Base-by-base conservation (phyloP, 805 yeast species). In the Pichia ethanolica region DNA sequence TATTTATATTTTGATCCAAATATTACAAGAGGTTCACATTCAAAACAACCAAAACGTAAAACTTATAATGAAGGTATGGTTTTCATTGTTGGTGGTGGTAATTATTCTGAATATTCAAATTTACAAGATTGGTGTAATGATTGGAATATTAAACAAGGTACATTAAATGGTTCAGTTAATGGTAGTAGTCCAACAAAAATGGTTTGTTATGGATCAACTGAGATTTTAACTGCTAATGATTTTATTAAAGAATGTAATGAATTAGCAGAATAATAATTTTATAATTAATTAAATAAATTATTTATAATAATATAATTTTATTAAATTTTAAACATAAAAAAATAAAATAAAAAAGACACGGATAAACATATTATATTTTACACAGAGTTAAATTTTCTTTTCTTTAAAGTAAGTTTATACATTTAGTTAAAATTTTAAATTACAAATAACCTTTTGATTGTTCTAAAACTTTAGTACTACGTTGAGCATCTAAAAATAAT, bases 31-130 rank as follows among this genome's bases (percentile, higher is more conserved):
- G 98, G 98, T 5, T 84, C 95, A 7, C 90, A 85, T 59, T 82
- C 96, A 4, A 82, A 85, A 58, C 91, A 90, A 36, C 97, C 97
- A 37, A 85, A 81, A 65, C 80, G 96, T 61, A 86, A 83, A 56
- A 71, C 83, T 10, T 89, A 87, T 65, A 81, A 81, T 51, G 93
- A 89, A 56, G 81, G 95, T 1, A 71, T 88, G 45, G 96, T 93
- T 25, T 93, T 93, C 65, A 88, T 90, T 46, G 90, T 93, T 49
- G 99, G 99, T 28, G 99, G 99, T 35, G 98, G 98, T 44, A 90
- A 88, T 66, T 93, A 89, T 64, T 70, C 87, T 54, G 99, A 93
- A 69, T 93, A 91, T 64, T 95, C 90, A 52, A 91, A 91, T 61
- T 75, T 93, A 61, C 95, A 88, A 66, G 96, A 90, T 65, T 90